Conservation (phyloP, 192 early-diverging fungal genomes). For the Anaeromyces robustus region DNA sequence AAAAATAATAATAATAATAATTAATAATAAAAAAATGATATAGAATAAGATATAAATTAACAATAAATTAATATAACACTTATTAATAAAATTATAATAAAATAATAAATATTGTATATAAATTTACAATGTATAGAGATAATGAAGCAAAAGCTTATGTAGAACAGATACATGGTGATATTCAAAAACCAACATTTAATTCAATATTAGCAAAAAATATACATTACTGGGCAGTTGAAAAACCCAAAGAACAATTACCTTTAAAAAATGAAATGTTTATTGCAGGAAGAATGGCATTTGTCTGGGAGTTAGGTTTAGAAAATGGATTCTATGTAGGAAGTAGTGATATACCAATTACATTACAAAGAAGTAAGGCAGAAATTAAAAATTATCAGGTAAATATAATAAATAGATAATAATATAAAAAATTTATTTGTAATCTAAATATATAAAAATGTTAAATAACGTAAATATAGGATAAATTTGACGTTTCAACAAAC, state of each 20-base stretch:
- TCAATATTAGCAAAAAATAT: conserved; percentile 29
- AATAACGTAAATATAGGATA: conserved; percentile 4
- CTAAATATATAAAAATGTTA: no score
- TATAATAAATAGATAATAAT: not conserved
- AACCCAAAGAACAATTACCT: conserved; percentile 18
- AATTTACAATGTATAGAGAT: conserved; percentile 7
- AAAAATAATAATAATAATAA: no score
- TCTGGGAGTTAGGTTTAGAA: conserved; percentile 34
- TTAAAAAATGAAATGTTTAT: conserved; percentile 50
- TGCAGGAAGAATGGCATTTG: conserved; percentile 60
- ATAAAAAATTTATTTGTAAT: no score
- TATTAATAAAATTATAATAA: no score
- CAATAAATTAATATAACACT: no score
- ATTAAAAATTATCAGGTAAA: conserved; percentile 16
- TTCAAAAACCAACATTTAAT: conserved; percentile 16
- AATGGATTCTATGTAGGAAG: conserved; percentile 22
- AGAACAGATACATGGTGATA: conserved; percentile 22
- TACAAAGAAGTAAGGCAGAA: conserved; percentile 64
- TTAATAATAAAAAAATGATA: no score
- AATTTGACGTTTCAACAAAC: conserved; percentile 15
- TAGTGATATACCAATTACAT: conserved; percentile 45
- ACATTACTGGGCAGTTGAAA: conserved; percentile 18
- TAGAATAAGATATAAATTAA: no score
- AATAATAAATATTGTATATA: not conserved
- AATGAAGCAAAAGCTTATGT: conserved; percentile 20